A percentile compares a stretch with the other conserved stretches of the same genome.
Conservation (phyloP, 441 rosid genomes). For the Metrosideros polymorpha region DNA sequence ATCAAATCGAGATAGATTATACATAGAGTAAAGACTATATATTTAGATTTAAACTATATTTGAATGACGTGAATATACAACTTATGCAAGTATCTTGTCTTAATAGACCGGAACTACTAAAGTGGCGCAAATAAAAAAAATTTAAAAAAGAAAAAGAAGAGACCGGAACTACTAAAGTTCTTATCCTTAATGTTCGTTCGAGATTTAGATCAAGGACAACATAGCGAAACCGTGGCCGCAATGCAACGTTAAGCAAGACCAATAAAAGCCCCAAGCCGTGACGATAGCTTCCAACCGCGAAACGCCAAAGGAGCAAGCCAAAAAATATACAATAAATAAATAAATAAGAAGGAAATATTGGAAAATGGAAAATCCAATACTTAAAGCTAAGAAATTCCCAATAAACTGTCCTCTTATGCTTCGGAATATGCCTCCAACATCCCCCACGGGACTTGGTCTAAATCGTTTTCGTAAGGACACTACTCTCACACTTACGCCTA, state of each 20-base stretch:
- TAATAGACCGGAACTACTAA: not conserved
- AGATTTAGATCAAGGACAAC: not conserved
- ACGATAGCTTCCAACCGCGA: not conserved
- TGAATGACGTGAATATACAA: not conserved
- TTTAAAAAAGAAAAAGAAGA: too few relatives aligned
- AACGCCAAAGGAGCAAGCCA: not conserved
- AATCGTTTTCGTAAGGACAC: not conserved
- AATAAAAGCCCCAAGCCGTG: not conserved
- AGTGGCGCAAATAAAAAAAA: too few relatives aligned
- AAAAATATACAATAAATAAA: not conserved
- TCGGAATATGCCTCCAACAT: not conserved
- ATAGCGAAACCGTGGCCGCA: not conserved
- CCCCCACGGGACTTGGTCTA: not conserved
- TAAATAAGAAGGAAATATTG: not conserved
- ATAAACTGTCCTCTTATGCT: not conserved
- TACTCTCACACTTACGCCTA: not conserved
- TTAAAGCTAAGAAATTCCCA: not conserved
- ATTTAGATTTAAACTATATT: not conserved
- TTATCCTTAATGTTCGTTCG: not conserved
- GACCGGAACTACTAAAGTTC: not conserved
- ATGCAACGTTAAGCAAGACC: not conserved
- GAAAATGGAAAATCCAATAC: not conserved
- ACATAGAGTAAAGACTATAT: not conserved
- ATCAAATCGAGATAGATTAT: not conserved
- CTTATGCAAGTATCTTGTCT: not conserved